Base-by-base conservation (phyloP, 352 stramenopile genomes). In the Globisporangium cederbergense region DNA sequence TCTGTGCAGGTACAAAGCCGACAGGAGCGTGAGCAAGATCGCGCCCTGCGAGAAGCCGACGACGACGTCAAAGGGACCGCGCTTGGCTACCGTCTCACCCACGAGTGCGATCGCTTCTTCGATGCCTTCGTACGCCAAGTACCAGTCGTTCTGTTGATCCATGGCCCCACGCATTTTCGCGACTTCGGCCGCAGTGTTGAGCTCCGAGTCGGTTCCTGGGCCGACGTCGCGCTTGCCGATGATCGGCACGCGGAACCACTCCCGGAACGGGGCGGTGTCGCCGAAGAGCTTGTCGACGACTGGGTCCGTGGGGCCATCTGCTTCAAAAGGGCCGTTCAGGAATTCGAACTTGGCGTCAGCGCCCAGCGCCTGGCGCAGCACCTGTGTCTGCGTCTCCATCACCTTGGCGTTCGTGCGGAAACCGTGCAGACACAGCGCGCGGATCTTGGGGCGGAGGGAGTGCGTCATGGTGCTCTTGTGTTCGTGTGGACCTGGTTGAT, bases 391-490 rank as follows among this genome's bases (percentile, higher is more conserved):
- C 58, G 71, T 75, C 62, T 82, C 60, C 80, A 94, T 92, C 34
- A 94, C 77, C 62, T 81, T 77, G 47, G 53, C 47, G 55, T 94
- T 94, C 4, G 81, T 91, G 38, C 83, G 85, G 63, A 81, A 83
- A 46, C 85, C 85, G 46, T 92, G 85, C 4, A 93, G 74, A 62
- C 80, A 93, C 40, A 93, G 71, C 49, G 90, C 77, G 56, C 84
- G 81, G n/a, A 93, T 65, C 65, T 76, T 70, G 49, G 10, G 49
- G 11, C 11, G 13, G 2, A 22, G 11, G 13, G 49, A 3, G 5
- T 28, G 28, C 22, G 22, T 20, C 13, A 34, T 22, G 4, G 9
- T 55, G 49, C 0, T 54, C 4, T 10, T 18, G 3, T 2, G 3
- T 36, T 16, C 22, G 25, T 28, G 25, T 28, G 25, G 25, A 28